Evolutionary conservation across 306 rosid species (phyloP).

Genomic region (Prunus salicina): DNA sequence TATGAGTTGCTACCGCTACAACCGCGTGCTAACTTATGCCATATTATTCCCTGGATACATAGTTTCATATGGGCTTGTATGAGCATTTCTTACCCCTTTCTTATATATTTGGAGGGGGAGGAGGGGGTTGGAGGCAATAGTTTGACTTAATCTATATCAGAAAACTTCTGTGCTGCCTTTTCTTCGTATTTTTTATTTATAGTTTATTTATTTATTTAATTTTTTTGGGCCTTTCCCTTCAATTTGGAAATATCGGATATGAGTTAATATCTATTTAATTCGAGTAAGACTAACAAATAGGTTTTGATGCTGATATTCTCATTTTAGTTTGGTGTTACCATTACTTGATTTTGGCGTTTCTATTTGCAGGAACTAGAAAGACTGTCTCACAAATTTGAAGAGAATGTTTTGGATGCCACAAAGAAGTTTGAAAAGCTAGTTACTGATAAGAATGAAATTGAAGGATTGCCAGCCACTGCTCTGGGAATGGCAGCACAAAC

Average conservation of each 20-base stretch:
- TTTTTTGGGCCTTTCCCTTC: neutral
- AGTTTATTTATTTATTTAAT: neutral
- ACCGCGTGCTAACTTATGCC: neutral
- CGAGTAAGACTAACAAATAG: neutral
- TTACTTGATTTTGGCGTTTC: slow-evolving; percentile 2
- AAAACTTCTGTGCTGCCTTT: neutral
- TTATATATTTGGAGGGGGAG: no score
- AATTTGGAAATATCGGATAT: neutral
- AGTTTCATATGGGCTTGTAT: no score
- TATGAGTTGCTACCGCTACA: neutral
- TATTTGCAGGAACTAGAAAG: slow-evolving; percentile 70
- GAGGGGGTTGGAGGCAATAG: neutral
- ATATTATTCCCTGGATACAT: neutral
- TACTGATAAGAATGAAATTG: slow-evolving; percentile 71
- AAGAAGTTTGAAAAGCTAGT: slow-evolving; percentile 90
- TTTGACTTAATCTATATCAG: neutral
- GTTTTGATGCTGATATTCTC: neutral
- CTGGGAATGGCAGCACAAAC: slow-evolving; percentile 93
- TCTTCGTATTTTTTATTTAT: neutral
- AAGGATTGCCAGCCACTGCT: slow-evolving; percentile 95
- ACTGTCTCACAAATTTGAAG: slow-evolving; percentile 76
- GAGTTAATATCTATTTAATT: neutral
- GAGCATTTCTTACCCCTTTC: neutral
- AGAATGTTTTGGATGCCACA: slow-evolving; percentile 91
- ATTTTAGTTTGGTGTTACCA: neutral